phyloP scores from a whole-genome alignment of 2,329 filamentous ascomycete species.

The Camillea tinctor region DNA sequence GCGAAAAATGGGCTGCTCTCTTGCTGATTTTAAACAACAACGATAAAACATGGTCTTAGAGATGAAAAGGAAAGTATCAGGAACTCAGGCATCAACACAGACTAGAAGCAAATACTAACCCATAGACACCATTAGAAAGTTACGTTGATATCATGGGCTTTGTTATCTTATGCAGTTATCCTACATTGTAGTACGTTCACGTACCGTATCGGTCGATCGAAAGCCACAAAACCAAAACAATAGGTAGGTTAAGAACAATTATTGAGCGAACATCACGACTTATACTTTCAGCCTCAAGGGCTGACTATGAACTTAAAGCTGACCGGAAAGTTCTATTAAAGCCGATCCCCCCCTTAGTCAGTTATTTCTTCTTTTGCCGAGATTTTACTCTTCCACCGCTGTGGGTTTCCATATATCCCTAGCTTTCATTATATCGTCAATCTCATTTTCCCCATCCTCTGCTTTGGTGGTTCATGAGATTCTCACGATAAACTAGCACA shows the following conservation, averaged over 20 bases:
- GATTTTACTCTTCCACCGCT: neutral
- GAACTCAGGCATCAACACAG: neutral
- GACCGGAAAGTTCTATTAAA: neutral
- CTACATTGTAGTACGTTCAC: neutral
- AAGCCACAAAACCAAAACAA: neutral
- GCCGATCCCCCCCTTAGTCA: neutral
- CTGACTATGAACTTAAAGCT: neutral
- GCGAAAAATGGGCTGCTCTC: neutral
- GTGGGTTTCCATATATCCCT: neutral
- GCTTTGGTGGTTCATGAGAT: neutral
- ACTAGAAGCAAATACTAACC: neutral
- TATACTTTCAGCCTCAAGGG: neutral
- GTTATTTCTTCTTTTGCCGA: neutral
- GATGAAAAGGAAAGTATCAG: neutral
- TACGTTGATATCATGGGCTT: neutral
- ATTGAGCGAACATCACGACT: neutral
- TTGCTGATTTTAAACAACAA: neutral
- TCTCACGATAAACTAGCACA: neutral
- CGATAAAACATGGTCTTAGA: neutral
- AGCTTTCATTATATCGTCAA: neutral
- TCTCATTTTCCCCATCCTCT: too few relatives aligned
- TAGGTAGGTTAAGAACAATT: neutral
- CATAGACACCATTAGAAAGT: neutral
- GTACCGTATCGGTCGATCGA: neutral
- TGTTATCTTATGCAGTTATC: neutral